Conservation (phyloP, 257 asterid genomes). For the Cordia subcordata region DNA sequence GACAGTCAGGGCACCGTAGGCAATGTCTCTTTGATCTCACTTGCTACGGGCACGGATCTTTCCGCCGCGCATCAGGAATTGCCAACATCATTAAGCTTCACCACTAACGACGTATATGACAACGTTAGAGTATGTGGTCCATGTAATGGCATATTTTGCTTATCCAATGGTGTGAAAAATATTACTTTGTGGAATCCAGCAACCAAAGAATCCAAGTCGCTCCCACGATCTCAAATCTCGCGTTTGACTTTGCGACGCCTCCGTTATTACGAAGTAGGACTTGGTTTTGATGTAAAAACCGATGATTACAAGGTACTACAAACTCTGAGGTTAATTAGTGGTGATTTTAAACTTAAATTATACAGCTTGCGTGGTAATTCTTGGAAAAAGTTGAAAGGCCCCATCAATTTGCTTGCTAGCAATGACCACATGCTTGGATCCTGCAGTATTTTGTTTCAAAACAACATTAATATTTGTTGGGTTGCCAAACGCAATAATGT, state of each 20-base stretch:
- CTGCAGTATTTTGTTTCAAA: too few relatives aligned
- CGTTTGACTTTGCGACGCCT: background rate
- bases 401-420: background rate
- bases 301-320: background rate
- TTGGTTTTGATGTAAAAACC: background rate
- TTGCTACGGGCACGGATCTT: background rate
- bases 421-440: too few relatives aligned
- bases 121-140: background rate
- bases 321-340: background rate
- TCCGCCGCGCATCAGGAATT: too few relatives aligned
- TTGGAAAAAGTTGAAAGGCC: background rate
- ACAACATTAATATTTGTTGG: background rate
- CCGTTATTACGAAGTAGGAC: background rate
- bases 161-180: background rate
- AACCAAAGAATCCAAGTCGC: background rate
- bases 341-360: background rate
- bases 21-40: background rate
- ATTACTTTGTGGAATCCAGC: background rate
- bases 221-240: background rate
- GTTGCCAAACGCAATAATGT: background rate
- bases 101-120: background rate
- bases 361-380: background rate
- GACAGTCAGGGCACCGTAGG: too few relatives aligned
- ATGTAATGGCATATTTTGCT: background rate
- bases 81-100: background rate